Base-by-base conservation (phyloP, 2,329 filamentous ascomycete genomes). In the Pseudogymnoascus destructans region DNA sequence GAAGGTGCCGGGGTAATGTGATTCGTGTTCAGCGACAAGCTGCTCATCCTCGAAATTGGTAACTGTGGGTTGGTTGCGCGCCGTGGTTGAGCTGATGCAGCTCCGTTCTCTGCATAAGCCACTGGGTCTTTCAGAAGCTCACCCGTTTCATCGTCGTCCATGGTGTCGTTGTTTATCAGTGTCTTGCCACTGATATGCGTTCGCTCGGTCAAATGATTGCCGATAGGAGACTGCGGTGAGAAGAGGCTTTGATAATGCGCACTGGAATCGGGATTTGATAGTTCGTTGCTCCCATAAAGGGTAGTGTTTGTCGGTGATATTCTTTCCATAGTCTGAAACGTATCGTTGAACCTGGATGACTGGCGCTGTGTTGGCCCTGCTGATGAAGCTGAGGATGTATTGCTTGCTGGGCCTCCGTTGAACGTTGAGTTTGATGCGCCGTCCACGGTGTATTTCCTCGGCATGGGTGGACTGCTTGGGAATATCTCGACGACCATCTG, bases 31-130 rank as follows among this genome's bases (percentile, higher is more conserved):
- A 95, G 73, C 7, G 86, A 87, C 57, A 95, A 74, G 54, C 76
- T 79, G 33, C 77, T 77, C 73, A 95, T 85, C 32, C 82, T 83
- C 61, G 77, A 74, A 23, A 87, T 79, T 6, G 86, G 85, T 36
- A 91, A 74, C 60, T 87, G 82, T 23, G 87, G 83, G 58, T 84
- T 87, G 1, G 86, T 90, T 36, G 82, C 80, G 63, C 84, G 82
- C 58, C 88, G 84, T 64, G 79, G 76, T 60, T 78, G 73, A 56
- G 70, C 71, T 40, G 66, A 66, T 11, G 74, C 72, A 58, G 79
- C 75, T 1, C 83, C 85, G 65, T 83, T 88, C 66, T 91, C 85
- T 8, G 87, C 88, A 67, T 84, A 89, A 7, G 80, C 84, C 42
- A 87, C 77, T 0, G 86, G 82, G 58, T 89, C 83, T 59, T 85